phyloP scores from a whole-genome alignment of 2,329 filamentous ascomycete species.

The Chaetomiaceae sp. region DNA sequence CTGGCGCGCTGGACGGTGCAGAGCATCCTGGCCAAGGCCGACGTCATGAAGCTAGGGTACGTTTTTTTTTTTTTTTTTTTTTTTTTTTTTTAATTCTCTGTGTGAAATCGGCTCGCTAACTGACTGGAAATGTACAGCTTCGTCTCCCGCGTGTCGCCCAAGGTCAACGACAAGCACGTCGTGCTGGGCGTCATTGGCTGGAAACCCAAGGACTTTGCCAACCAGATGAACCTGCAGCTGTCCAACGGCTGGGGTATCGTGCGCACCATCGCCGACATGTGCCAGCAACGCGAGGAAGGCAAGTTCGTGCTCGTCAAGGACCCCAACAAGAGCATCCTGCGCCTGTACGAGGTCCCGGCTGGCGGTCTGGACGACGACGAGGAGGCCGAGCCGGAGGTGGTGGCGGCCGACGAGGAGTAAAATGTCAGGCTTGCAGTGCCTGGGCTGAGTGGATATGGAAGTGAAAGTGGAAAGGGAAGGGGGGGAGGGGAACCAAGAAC shows the following conservation, averaged over 20 bases:
- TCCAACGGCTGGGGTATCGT: slow-evolving; percentile 99
- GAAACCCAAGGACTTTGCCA: slow-evolving; percentile 95
- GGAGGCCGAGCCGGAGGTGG: slow-evolving; percentile 52
- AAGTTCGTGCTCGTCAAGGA: slow-evolving; percentile 84
- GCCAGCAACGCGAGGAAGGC: slow-evolving; percentile 68
- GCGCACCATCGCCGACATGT: slow-evolving; percentile 95
- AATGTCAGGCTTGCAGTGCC: background rate
- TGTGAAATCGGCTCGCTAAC: slow-evolving; percentile 24
- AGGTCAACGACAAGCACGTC: slow-evolving; percentile 88
- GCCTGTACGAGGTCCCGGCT: slow-evolving; percentile 84
- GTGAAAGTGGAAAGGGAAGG: background rate
- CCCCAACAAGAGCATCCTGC: slow-evolving; percentile 92
- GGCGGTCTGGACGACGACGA: slow-evolving; percentile 91
- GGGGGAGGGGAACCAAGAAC: background rate
- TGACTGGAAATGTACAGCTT: slow-evolving; percentile 59
- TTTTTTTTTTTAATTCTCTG: background rate
- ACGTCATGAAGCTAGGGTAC: slow-evolving; percentile 96
- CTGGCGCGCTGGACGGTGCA: slow-evolving; percentile 96
- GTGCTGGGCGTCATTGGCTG: slow-evolving; percentile 93
- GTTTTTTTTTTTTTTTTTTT: slow-evolving; percentile 31
- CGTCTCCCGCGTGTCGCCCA: slow-evolving; percentile 89
- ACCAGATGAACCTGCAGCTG: slow-evolving; percentile 96
- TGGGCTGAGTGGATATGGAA: no score
- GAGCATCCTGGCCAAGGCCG: slow-evolving; percentile 93
- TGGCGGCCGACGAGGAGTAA: slow-evolving; percentile 44